Conservation (phyloP, 805 yeast genomes). For the Metschnikowia proteae region DNA sequence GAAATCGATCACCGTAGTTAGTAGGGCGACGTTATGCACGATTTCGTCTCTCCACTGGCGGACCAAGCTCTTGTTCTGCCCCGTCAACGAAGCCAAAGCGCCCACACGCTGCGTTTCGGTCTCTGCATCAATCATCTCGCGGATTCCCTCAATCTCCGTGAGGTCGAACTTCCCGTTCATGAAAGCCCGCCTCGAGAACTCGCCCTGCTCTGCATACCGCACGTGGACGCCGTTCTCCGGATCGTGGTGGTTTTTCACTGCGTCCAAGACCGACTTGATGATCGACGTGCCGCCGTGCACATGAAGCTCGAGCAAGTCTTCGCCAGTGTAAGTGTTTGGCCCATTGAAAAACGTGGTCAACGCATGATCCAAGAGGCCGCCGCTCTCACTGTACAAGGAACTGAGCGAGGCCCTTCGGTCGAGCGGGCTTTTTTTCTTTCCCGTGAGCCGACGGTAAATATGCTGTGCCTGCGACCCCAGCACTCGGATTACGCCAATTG, state of each 20-base stretch:
- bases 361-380: conserved; percentile 67
- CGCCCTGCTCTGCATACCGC: conserved; percentile 89
- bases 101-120: conserved; percentile 83
- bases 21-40: conserved; percentile 61
- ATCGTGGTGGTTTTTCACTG: conserved; percentile 54
- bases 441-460: conserved; percentile 48
- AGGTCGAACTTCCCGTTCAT: conserved; percentile 79
- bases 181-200: conserved; percentile 84
- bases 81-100: conserved; percentile 70
- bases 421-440: conserved; percentile 32
- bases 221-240: conserved; percentile 40
- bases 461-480: conserved; percentile 63
- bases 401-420: conserved; percentile 57
- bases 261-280: conserved; percentile 58
- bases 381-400: conserved; percentile 46
- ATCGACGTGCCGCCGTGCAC: conserved; percentile 93
- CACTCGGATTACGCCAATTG: conserved; percentile 79
- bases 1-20: conserved; percentile 90
- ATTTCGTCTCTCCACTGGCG: conserved; percentile 63
- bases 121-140: conserved; percentile 88
- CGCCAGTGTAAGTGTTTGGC: conserved; percentile 89
- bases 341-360: conserved; percentile 61
- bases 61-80: conserved; percentile 56
- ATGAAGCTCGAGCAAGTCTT: conserved; percentile 85
- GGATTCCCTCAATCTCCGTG: conserved; percentile 86